phyloP scores from a whole-genome alignment of 805 yeast genomes.

The Saturnispora saitoi region DNA sequence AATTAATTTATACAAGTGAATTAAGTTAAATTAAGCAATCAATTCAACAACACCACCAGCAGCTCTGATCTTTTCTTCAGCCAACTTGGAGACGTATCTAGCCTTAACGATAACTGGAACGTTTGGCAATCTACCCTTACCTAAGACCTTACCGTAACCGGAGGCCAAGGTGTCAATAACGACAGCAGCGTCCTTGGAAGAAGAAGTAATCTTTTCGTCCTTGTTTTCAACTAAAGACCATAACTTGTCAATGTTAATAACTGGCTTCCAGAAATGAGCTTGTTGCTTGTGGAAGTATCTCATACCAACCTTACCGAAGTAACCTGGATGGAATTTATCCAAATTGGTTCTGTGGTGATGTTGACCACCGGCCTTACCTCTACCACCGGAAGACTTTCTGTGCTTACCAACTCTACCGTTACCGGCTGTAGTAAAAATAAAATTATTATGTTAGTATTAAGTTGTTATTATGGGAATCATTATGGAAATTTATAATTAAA shows the following conservation, averaged over 20 bases:
- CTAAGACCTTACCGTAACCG: constrained; percentile 99
- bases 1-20: constrained; percentile 1
- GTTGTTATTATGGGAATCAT: constrained; percentile 6
- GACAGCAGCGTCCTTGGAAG: constrained; percentile 89
- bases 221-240: constrained; percentile 96
- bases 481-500: constrained; percentile 3
- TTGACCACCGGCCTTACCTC: constrained; percentile 99
- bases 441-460: constrained; percentile 13
- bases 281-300: constrained; percentile 97
- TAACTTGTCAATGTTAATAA: constrained; percentile 94
- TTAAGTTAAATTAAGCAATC: constrained; percentile 61
- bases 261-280: constrained; percentile 96
- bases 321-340: constrained; percentile 99
- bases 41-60: constrained; percentile 99
- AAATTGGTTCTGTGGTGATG: constrained; percentile 99
- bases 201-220: constrained; percentile 81
- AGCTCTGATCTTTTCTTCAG: constrained; percentile 99
- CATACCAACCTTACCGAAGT: constrained; percentile 99
- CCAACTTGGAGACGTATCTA: constrained; percentile 97
- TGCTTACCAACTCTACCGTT: constrained; percentile 99
- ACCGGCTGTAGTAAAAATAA: constrained; percentile 67
- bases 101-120: constrained; percentile 99
- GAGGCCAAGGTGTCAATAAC: constrained; percentile 98
- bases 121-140: constrained; percentile 96
- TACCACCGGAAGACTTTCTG: constrained; percentile 99